Conservation (phyloP, 2,329 filamentous ascomycete species). For the Chrysoporthe cubensis region DNA sequence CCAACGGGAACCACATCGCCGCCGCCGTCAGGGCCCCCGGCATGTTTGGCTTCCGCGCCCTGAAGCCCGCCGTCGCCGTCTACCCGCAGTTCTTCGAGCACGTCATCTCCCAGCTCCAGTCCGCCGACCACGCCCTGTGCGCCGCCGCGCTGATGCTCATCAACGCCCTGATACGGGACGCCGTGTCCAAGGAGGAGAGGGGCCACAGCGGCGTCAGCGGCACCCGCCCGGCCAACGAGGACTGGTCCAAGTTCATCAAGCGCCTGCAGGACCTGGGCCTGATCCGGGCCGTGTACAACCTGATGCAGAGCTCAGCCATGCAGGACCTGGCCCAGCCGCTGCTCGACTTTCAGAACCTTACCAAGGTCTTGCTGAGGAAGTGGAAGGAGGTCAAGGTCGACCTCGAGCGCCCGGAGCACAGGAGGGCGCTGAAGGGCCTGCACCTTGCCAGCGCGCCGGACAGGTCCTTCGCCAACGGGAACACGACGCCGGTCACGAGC, state of each 20-base stretch:
- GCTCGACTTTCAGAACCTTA: conserved; percentile 90
- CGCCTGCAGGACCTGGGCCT: conserved; percentile 88
- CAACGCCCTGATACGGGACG: conserved; percentile 92
- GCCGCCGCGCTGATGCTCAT: conserved; percentile 94
- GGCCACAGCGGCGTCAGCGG: conserved; percentile 35
- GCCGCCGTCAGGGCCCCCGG: conserved; percentile 50
- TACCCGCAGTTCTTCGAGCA: conserved; percentile 95
- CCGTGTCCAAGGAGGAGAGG: conserved; percentile 74
- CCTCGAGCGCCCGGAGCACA: conserved; percentile 84
- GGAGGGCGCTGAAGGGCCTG: conserved; percentile 81
- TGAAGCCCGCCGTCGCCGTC: conserved; percentile 88
- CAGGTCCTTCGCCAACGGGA: conserved; percentile 48
- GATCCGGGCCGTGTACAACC: conserved; percentile 85
- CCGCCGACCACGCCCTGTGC: conserved; percentile 92
- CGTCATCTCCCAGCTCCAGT: conserved; percentile 87
- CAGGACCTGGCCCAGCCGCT: conserved; percentile 89
- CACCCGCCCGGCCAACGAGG: conserved; percentile 54
- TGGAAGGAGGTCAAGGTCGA: conserved; percentile 89
- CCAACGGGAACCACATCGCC: conserved; percentile 38
- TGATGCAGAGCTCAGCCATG: conserved; percentile 93
- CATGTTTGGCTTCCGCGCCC: conserved; percentile 83
- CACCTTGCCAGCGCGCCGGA: conserved; percentile 82
- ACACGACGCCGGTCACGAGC: conserved; percentile 42
- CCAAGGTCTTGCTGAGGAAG: conserved; percentile 82
- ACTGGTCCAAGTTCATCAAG: conserved; percentile 97